Base-by-base conservation (phyloP, 164 flowering plant genomes). In the Stephania yunnanensis region DNA sequence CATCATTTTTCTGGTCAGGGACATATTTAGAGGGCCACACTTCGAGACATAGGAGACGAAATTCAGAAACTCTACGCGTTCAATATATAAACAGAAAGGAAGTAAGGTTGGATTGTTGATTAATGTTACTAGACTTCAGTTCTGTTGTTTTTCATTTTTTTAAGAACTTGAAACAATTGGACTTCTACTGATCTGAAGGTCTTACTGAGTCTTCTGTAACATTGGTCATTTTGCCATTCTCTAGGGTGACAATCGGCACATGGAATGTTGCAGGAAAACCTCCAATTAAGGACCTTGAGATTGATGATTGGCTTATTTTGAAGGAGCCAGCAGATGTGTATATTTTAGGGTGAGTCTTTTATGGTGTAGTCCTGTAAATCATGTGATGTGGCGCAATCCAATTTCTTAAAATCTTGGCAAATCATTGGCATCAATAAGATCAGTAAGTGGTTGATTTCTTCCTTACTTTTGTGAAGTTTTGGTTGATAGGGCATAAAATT, bases 181-280 rank as follows among this genome's bases (percentile, higher is more conserved):
- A 50, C 12, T 74, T 68, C 61, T 6, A 50, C n/a, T 20, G 1
- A 31, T 46, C 29, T 31, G 53, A 58, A 46, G 29, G 30, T 53
- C 69, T 68, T 73, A 36, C 20, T 5, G 25, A 50, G 46, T 77
- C 52, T 58, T 29, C 66, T 45, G 44, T 72, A 71, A 63, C 53
- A 63, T 50, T 71, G 12, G 30, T 42, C 69, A 45, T 53, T 74
- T 6, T 68, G 69, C 50, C 81, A 65, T 17, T 58, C 36, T 77
- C 69, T 71, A 95, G 99, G 84, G 87, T 95, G 74, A 89, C 87
- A 25, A 76, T 95, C 52, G 95, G 94, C 50, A 86, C 97, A 75
- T 95, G 99, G 99, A 95, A 95, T 80, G 99, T 95, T 80, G 98
- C 97, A 72, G 99, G 99, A 81, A 86, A 83, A 82, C 69, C 44